Evolutionary conservation across 2,329 filamentous ascomycete species (phyloP).

Genomic region (Calonectria pseudoturangicola): DNA sequence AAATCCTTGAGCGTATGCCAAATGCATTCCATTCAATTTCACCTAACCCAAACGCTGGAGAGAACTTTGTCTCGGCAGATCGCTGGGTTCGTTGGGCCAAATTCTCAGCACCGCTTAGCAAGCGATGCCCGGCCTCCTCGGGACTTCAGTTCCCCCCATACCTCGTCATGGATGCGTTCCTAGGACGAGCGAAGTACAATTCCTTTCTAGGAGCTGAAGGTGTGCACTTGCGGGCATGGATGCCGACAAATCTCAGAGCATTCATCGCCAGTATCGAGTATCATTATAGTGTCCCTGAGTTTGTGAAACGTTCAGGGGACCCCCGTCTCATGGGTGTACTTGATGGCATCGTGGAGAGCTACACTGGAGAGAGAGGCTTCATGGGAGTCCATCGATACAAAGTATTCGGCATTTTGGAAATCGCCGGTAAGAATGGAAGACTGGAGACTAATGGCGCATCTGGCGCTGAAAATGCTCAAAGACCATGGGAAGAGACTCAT

Average conservation of each 20-base stretch:
- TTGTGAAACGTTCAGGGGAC: constrained; percentile 70
- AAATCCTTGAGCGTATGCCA: constrained; percentile 72
- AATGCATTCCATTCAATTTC: constrained; percentile 74
- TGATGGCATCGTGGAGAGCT: constrained; percentile 73
- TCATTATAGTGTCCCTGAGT: constrained; percentile 72
- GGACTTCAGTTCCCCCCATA: constrained; percentile 72
- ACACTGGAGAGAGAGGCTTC: constrained; percentile 73
- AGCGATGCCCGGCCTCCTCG: constrained; percentile 69
- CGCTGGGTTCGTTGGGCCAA: constrained; percentile 71
- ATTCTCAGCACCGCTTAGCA: constrained; percentile 70
- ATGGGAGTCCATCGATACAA: constrained; percentile 76
- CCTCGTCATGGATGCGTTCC: constrained; percentile 73
- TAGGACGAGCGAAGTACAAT: constrained; percentile 69
- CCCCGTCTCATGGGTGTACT: constrained; percentile 70
- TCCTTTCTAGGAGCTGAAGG: constrained; percentile 72
- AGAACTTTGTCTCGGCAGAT: constrained; percentile 69
- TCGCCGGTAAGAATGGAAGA: constrained; percentile 71
- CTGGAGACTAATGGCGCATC: constrained; percentile 72
- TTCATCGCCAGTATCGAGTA: constrained; percentile 74
- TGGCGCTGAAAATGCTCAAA: constrained; percentile 61
- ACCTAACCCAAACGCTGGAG: constrained; percentile 70
- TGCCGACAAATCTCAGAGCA: constrained; percentile 71
- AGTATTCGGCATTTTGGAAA: constrained; percentile 73
- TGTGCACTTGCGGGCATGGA: constrained; percentile 71
- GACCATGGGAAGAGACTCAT: constrained; percentile 50